Base-by-base conservation (phyloP, 768 basidiomycete species). In the Holtermanniella nyarrowii region DNA sequence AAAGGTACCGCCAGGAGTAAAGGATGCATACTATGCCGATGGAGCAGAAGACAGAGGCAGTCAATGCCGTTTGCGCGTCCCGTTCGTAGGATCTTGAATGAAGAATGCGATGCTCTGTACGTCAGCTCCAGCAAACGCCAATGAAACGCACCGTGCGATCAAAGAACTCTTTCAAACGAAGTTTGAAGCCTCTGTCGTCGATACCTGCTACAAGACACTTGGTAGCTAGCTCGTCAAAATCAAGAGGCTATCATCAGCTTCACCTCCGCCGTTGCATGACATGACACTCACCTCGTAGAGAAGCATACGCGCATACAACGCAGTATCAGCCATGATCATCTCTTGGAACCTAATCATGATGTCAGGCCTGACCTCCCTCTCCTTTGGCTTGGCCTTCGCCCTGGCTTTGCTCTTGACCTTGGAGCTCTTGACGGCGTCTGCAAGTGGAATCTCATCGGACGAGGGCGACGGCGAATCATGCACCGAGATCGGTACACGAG, bases 211-310 rank as follows among this genome's bases (percentile, higher is more conserved):
- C 44, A 11, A 62, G 49, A 12, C 45, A 31, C 46, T 62, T 67
- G 41, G 53, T 57, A 26, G 64, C 43, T 31, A 67, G 46, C 44
- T 64, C 62, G 22, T 67, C 65, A 24, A 67, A 64, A 21, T 45
- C 51, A 43, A 67, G 64, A 7, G 65, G 65, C 65, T 67, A 41
- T 3, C 49, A 5, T 40, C 39, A 13, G 18, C 4, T 18, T 12
- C 14, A 25, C 21, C 37, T 40, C 12, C 42, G 42, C 10, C 22
- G 22, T 23, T 7, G 5, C 22, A 20, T 44, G 10, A 51, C 26
- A 14, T 5, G 41, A 1, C 27, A 59, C 62, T 52, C 26, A 64
- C 65, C 49, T 62, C 65, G 39, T 67, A 67, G 42, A 59, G 50
- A 4, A 67, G 44, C 1, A 67, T 61, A 1, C 62, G 50, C 14